Evolutionary conservation across 176 grass and related monocot species (phyloP).

Genomic region (Triticum urartu): DNA sequence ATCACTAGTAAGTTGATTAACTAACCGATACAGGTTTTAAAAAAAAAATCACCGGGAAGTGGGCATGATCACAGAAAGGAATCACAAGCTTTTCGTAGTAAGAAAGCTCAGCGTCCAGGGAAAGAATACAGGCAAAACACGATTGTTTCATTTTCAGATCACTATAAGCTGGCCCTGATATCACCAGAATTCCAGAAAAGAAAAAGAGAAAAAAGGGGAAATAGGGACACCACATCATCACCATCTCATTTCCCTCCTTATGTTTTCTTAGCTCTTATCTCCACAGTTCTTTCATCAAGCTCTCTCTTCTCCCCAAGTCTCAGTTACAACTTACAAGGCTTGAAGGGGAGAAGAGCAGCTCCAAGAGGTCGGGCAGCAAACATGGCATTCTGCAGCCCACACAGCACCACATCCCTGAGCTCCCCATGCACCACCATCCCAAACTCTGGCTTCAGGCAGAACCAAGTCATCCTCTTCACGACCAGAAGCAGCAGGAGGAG

Average conservation of each 20-base stretch:
- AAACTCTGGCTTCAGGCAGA: constrained; percentile 48
- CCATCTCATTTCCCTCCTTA: constrained; percentile 33
- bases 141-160: constrained; percentile 42
- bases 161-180: constrained; percentile 41
- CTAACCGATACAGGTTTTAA: neutral
- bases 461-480: constrained; percentile 62
- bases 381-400: constrained; percentile 78
- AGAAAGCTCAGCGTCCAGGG: constrained; percentile 14
- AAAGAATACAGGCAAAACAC: constrained; percentile 37
- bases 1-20: neutral
- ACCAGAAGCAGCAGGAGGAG: constrained; percentile 41
- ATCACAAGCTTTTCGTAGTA: constrained; percentile 2
- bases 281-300: constrained; percentile 36
- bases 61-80: neutral
- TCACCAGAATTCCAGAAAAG: constrained; percentile 38
- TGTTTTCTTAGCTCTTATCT: constrained; percentile 40
- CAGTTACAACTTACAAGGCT: constrained; percentile 35
- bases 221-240: constrained; percentile 44
- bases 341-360: constrained; percentile 48
- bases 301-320: constrained; percentile 50
- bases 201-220: constrained; percentile 18
- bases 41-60: neutral
- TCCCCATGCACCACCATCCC: constrained; percentile 69
- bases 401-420: constrained; percentile 62
- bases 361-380: constrained; percentile 10